These are phyloP conservation scores for Colletotrichum cereale DNA, from an alignment of 2,329 filamentous ascomycete species.

Conservation along the genomic window DNA sequence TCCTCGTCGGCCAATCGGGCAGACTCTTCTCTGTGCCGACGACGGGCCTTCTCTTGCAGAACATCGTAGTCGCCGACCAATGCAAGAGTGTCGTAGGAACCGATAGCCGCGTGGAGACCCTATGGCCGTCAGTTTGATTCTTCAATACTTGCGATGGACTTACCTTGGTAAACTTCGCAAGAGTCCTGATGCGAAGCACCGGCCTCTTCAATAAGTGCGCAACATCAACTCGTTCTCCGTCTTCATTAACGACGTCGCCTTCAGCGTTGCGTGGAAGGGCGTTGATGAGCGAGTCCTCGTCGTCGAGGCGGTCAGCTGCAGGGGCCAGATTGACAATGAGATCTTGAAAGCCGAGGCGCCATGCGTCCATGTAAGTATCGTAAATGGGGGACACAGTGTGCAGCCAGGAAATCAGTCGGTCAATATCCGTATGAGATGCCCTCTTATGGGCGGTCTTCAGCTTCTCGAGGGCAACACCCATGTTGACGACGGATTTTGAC, in stretches of 20 bases:
- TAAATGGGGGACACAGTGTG: slow-evolving; percentile 84
- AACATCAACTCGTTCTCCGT: slow-evolving; percentile 93
- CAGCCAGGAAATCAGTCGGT: slow-evolving; percentile 84
- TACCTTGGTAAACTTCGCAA: slow-evolving; percentile 86
- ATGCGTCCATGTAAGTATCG: slow-evolving; percentile 85
- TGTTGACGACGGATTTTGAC: slow-evolving; percentile 90
- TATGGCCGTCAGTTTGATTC: slow-evolving; percentile 42
- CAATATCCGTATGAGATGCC: slow-evolving; percentile 79
- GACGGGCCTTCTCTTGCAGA: slow-evolving; percentile 82
- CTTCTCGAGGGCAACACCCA: slow-evolving; percentile 91
- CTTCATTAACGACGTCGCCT: slow-evolving; percentile 76
- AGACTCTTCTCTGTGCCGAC: slow-evolving; percentile 71
- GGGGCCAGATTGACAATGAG: slow-evolving; percentile 93
- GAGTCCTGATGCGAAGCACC: slow-evolving; percentile 86
- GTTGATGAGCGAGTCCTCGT: slow-evolving; percentile 70
- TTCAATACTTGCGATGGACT: slow-evolving; percentile 27
- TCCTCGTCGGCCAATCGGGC: slow-evolving; percentile 87
- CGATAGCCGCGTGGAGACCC: slow-evolving; percentile 69
- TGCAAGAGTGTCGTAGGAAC: slow-evolving; percentile 59
- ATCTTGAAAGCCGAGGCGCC: slow-evolving; percentile 94
- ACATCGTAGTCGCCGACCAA: slow-evolving; percentile 70
- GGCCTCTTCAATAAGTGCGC: slow-evolving; percentile 93
- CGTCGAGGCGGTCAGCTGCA: slow-evolving; percentile 64
- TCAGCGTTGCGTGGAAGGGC: slow-evolving; percentile 72
- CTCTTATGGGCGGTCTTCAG: slow-evolving; percentile 84